These are phyloP conservation scores for Boletellus ananas DNA, from an alignment of 768 basidiomycete species.

Conservation along the genomic window DNA sequence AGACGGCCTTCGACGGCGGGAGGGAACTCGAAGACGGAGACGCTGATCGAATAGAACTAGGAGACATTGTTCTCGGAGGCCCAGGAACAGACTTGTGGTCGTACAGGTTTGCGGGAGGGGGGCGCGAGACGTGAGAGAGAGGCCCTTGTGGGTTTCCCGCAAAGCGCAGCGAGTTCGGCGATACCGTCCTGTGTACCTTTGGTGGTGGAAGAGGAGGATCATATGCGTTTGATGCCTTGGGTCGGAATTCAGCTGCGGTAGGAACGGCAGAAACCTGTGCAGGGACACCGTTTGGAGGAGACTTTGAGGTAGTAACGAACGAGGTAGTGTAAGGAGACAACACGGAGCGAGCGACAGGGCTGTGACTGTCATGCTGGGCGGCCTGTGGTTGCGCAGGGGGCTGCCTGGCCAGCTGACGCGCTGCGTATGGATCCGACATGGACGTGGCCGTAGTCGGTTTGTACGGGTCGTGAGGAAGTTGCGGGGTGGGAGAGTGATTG, in stretches of 20 bases:
- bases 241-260: slow-evolving; percentile 49
- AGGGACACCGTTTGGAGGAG: slow-evolving; percentile 19
- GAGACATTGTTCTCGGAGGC: slow-evolving; percentile 32
- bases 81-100: slow-evolving; percentile 18
- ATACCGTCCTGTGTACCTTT: slow-evolving; percentile 30
- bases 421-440: slow-evolving; percentile 21
- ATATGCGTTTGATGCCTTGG: slow-evolving; percentile 67
- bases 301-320: slow-evolving; percentile 10
- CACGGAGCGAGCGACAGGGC: slow-evolving; percentile 20
- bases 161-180: slow-evolving; percentile 26
- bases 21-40: slow-evolving; percentile 36
- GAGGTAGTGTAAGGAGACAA: slow-evolving; percentile 24
- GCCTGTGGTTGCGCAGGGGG: slow-evolving; percentile 19
- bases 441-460: slow-evolving; percentile 23
- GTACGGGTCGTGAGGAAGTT: slow-evolving; percentile 35
- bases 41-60: slow-evolving; percentile 19
- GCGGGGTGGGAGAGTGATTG: slow-evolving; percentile 15
- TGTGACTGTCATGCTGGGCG: slow-evolving; percentile 34
- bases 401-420: slow-evolving; percentile 13
- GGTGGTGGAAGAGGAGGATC: slow-evolving; percentile 68
- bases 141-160: slow-evolving; percentile 12
- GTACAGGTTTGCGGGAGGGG: slow-evolving; percentile 12
- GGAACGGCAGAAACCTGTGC: slow-evolving; percentile 35
- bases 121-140: slow-evolving; percentile 7
- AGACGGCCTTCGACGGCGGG: slow-evolving; percentile 27